phyloP scores from a whole-genome alignment of 805 yeast genomes.

The Cyberlindnera maritima region DNA sequence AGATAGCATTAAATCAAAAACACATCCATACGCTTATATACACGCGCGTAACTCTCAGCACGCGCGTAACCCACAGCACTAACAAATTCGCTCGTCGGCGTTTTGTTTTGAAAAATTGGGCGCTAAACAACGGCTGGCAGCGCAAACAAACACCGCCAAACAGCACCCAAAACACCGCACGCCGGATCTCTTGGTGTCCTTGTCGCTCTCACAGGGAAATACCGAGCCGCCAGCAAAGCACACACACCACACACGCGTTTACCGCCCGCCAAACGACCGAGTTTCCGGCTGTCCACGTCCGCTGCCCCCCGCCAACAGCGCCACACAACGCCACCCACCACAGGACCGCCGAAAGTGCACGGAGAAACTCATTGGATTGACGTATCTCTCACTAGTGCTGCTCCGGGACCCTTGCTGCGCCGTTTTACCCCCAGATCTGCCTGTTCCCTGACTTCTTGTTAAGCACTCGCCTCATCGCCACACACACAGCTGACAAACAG shows the following conservation, averaged over 20 bases:
- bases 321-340: conserved; percentile 11
- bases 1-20: no score
- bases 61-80: conserved; percentile 12
- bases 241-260: conserved; percentile 1
- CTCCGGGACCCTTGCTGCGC: not conserved
- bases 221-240: conserved; percentile 5
- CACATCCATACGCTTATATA: no score
- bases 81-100: conserved; percentile 3
- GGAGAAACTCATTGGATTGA: conserved; percentile 16
- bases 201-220: conserved; percentile 7
- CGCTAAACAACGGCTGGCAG: not conserved
- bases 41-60: conserved; percentile 6
- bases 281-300: conserved; percentile 3
- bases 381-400: conserved; percentile 6
- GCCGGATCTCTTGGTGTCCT: conserved; percentile 12
- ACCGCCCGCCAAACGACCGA: conserved; percentile 2
- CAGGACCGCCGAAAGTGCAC: not conserved
- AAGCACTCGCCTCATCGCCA: no score
- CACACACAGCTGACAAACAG: not conserved
- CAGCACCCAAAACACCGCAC: conserved; percentile 2
- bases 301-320: not conserved
- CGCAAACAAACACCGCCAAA: not conserved
- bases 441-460: not conserved
- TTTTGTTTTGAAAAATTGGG: conserved; percentile 15
- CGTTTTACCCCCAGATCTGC: not conserved